These are phyloP conservation scores for Thalassiosira profunda DNA, from an alignment of 108 stramenopile species.

Conservation along the genomic window DNA sequence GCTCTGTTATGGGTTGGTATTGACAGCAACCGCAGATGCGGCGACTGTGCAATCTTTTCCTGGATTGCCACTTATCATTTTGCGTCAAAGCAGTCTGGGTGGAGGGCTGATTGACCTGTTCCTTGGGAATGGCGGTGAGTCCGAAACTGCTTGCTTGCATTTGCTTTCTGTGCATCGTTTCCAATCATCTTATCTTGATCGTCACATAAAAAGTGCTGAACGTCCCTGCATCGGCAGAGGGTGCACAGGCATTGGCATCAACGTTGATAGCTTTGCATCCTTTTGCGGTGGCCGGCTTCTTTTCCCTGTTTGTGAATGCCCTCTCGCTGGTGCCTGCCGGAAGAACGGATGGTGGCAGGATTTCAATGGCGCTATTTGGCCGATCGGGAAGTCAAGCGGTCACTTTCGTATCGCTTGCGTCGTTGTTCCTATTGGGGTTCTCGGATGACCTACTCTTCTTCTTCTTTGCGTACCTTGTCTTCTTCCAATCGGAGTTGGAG, in stretches of 20 bases:
- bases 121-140: conserved; percentile 67
- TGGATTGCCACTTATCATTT: conserved; percentile 68
- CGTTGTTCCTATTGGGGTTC: conserved; percentile 54
- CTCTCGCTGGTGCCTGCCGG: conserved; percentile 74
- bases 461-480: conserved; percentile 72
- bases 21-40: conserved; percentile 63
- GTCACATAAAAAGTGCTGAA: no score
- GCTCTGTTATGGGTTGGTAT: conserved; percentile 56
- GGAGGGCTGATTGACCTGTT: conserved; percentile 76
- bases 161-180: no score
- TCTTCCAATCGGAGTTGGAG: conserved; percentile 80
- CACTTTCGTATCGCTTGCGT: conserved; percentile 51
- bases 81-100: conserved; percentile 81
- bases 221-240: conserved; percentile 73
- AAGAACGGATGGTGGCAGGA: conserved; percentile 86
- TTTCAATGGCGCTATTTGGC: conserved; percentile 76
- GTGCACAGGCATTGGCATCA: conserved; percentile 53
- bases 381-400: conserved; percentile 59
- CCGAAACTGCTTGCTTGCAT: no score
- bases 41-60: conserved; percentile 57
- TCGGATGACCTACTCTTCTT: conserved; percentile 78
- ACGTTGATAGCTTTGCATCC: conserved; percentile 81
- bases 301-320: conserved; percentile 80
- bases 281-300: conserved; percentile 81
- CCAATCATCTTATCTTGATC: no score